These are phyloP conservation scores for Aeschynomene evenia DNA, from an alignment of 306 rosid genomes.

Conservation along the genomic window DNA sequence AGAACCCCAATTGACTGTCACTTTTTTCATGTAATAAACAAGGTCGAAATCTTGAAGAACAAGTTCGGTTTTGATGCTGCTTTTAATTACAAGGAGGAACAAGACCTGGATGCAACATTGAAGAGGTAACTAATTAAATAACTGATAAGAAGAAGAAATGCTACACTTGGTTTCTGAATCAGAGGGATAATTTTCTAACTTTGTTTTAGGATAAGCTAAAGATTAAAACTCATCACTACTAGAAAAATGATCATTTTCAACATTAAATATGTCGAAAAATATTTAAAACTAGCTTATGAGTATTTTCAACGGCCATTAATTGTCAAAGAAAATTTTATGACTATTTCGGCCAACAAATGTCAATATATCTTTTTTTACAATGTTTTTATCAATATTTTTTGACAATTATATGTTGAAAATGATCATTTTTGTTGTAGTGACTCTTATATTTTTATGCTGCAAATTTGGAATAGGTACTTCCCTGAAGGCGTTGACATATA, in stretches of 20 bases:
- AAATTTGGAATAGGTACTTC: slow-evolving; percentile 40
- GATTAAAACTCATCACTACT: no score
- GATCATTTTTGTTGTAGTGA: no score
- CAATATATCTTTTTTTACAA: no score
- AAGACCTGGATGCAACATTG: slow-evolving; percentile 37
- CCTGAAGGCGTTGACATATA: slow-evolving; percentile 67
- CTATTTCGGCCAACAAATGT: no score
- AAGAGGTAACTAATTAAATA: slow-evolving; percentile 26
- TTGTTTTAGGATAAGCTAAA: background rate
- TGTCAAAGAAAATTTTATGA: no score
- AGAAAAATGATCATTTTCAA: no score
- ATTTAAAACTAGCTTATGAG: no score
- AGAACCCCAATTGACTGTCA: background rate
- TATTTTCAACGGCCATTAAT: no score
- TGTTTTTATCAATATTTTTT: no score
- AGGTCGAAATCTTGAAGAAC: slow-evolving; percentile 42
- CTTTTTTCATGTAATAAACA: slow-evolving; percentile 5
- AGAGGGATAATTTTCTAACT: background rate
- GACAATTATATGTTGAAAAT: no score
- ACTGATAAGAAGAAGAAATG: background rate
- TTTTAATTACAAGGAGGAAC: slow-evolving; percentile 48
- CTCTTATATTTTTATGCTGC: background rate
- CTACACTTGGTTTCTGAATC: background rate
- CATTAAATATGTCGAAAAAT: no score
- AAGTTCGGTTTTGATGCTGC: slow-evolving; percentile 47